Base-by-base conservation (phyloP, 1,284 basidiomycete genomes). In the Melanopsichium pennsylvanicum region DNA sequence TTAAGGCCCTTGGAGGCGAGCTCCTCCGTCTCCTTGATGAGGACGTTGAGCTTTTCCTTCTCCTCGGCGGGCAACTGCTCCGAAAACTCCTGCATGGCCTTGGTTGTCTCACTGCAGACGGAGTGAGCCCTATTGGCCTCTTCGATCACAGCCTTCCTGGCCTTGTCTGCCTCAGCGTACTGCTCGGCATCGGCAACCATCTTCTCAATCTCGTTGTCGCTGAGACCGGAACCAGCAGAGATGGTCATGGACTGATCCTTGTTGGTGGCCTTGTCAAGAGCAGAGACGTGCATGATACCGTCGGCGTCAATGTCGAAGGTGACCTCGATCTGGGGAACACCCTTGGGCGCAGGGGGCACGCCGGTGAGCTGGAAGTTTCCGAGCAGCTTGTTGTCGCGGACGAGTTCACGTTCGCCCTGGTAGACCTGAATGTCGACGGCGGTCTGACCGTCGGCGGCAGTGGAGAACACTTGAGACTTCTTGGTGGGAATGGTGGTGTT, bases 401-500 rank as follows among this genome's bases (percentile, higher is more conserved):
- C 91, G 72, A 97, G 88, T 83, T 97, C 93, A 86, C 95, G 93
- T 86, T 97, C 96, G 81, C 95, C 95, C 84, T 97, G 93, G 86
- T 88, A 97, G 76, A 97, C 92, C 87, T 96, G 81, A 79, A 83
- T 69, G 90, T 95, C 85, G 95, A 96, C 76, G 33, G 67, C 92
- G 89, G 74, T 96, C 92, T 58, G 92, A 37, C 82, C 82, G 42
- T 83, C 82, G 43, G 82, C 95, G 40, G 95, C 95, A 19, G 96
- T 98, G 18, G 95, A 97, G 87, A 97, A 98, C 51, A 90, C 90
- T 83, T 97, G 94, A 4, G 92, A 93, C 88, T 98, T 97, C 88
- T 97, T 98, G 80, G 94, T 97, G 18, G 95, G 95, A 84, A 97
- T 97, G 63, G 95, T 97, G 16, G 95, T 98, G 86, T 98, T 98